These are phyloP conservation scores for Neoscytalidium dimidiatum DNA, from an alignment of 2,329 filamentous ascomycete genomes.

Conservation along the genomic window DNA sequence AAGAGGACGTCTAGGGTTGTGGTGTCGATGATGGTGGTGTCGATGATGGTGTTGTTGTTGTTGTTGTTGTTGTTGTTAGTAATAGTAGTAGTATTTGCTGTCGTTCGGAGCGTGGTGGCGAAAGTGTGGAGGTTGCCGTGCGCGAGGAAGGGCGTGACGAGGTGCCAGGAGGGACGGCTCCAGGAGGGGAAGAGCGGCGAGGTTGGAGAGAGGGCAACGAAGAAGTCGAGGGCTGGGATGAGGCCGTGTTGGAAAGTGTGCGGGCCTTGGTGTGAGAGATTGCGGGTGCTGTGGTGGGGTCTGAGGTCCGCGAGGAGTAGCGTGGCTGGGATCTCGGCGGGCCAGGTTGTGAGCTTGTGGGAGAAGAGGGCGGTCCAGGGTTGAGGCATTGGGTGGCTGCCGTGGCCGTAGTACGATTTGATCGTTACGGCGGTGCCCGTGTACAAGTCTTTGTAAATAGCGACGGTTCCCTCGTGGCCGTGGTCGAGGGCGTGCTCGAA, in stretches of 20 bases:
- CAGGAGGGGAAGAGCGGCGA: not conserved
- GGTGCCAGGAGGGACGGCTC: conserved; percentile 23
- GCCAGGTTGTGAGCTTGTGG: conserved; percentile 24
- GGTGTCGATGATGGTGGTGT: too few relatives aligned
- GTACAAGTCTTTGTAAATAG: conserved; percentile 1
- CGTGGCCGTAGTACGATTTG: not conserved
- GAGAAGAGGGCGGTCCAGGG: not conserved
- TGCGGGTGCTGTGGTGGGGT: not conserved
- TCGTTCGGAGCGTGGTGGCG: not conserved
- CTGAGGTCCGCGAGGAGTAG: conserved; percentile 24
- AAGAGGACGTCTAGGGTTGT: conserved; percentile 31
- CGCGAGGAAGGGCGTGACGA: conserved; percentile 21
- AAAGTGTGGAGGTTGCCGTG: conserved; percentile 21
- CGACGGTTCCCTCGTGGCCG: not conserved
- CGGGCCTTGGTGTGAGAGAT: not conserved
- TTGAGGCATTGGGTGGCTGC: not conserved
- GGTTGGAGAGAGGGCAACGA: not conserved
- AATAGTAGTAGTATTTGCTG: too few relatives aligned
- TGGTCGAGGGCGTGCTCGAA: not conserved
- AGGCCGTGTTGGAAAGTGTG: conserved; percentile 19
- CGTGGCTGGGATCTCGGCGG: conserved; percentile 32
- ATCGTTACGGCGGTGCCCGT: not conserved
- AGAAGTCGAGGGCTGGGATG: conserved; percentile 6
- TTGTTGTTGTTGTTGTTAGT: conserved; percentile 8
- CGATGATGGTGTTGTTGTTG: not conserved